phyloP scores from a whole-genome alignment of 2,329 filamentous ascomycete species.

The Venturia aucupariae region DNA sequence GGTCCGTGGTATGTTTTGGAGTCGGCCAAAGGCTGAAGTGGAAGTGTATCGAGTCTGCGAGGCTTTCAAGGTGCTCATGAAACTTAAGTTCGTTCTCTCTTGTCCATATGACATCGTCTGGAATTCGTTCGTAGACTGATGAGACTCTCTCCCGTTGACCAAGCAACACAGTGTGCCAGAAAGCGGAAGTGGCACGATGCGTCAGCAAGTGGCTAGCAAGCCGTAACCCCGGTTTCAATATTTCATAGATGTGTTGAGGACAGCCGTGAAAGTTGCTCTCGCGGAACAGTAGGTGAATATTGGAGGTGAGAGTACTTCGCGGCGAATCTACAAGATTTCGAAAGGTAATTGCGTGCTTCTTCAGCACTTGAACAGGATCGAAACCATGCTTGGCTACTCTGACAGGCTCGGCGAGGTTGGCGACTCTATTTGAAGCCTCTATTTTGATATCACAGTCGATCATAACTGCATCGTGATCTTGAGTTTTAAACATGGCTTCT shows the following conservation, averaged over 20 bases:
- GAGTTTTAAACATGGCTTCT: not conserved
- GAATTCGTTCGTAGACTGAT: constrained; percentile 25
- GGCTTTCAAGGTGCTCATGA: constrained; percentile 24
- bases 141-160: constrained; percentile 22
- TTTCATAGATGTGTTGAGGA: constrained; percentile 28
- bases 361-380: constrained; percentile 30
- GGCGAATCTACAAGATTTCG: constrained; percentile 19
- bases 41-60: constrained; percentile 30
- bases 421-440: not conserved
- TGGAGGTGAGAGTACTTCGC: constrained; percentile 26
- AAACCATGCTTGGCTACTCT: constrained; percentile 26
- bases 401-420: not conserved
- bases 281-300: constrained; percentile 29
- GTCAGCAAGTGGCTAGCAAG: constrained; percentile 26
- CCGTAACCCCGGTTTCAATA: constrained; percentile 29
- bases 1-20: constrained; percentile 20
- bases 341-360: constrained; percentile 30
- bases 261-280: constrained; percentile 31
- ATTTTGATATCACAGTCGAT: not conserved
- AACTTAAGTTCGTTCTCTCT: constrained; percentile 25
- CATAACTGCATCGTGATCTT: constrained; percentile 11
- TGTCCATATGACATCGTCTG: constrained; percentile 26
- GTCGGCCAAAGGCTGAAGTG: constrained; percentile 30
- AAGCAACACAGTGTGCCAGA: constrained; percentile 31
- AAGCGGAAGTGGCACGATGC: constrained; percentile 28